These are phyloP conservation scores for Elsinoe arachidis DNA, from an alignment of 2,329 filamentous ascomycete genomes.

Conservation along the genomic window DNA sequence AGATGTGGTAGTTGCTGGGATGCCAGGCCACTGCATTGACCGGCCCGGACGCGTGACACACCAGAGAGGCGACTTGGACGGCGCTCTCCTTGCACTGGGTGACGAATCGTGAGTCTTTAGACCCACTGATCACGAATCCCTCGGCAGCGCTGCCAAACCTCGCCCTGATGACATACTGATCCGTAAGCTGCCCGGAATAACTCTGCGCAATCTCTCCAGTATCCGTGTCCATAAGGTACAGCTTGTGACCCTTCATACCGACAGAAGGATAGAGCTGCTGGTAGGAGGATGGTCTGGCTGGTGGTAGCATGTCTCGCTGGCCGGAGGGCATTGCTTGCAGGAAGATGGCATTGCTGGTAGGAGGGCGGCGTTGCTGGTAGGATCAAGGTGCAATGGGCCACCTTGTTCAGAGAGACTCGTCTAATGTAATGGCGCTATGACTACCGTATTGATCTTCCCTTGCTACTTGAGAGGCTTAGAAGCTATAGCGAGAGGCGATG, in stretches of 20 bases:
- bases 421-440: too few species aligned
- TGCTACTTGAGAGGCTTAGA: too few species aligned
- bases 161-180: conserved; percentile 70
- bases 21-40: conserved; percentile 91
- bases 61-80: conserved; percentile 62
- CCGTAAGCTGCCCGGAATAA: conserved; percentile 68
- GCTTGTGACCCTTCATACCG: conserved; percentile 63
- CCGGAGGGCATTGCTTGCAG: too few species aligned
- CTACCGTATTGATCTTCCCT: too few species aligned
- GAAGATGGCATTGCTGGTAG: too few species aligned
- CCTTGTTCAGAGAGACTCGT: too few species aligned
- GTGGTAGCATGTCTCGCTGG: too few species aligned
- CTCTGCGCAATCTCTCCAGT: conserved; percentile 59
- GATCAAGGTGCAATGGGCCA: too few species aligned
- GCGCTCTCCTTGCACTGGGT: conserved; percentile 89
- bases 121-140: conserved; percentile 84
- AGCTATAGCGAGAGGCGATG: too few species aligned
- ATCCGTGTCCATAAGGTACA: conserved; percentile 69
- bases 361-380: too few species aligned
- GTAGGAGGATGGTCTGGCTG: too few species aligned
- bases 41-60: conserved; percentile 63
- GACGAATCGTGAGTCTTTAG: conserved; percentile 69
- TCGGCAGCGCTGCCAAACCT: conserved; percentile 83
- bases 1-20: conserved; percentile 69
- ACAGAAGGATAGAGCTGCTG: too few species aligned